Base-by-base conservation (phyloP, 768 basidiomycete species). In the Russula olivacea region DNA sequence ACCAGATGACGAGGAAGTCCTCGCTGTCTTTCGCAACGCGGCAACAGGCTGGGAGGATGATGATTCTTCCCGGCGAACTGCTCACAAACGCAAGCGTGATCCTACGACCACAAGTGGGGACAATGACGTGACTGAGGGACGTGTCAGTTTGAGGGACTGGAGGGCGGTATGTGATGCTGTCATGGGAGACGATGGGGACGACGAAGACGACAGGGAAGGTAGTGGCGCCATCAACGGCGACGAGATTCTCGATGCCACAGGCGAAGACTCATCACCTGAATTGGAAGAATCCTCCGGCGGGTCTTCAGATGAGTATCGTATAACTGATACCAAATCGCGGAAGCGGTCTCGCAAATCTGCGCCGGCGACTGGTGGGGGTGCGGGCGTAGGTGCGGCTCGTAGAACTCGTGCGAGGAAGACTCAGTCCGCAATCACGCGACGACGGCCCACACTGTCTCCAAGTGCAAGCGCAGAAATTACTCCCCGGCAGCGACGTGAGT, bases 141-240 rank as follows among this genome's bases (percentile, higher is more conserved):
- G 74, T 49, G 81, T 93, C 28, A 82, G 79, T 66, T 76, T 79
- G 54, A 83, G 84, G 32, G 91, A 92, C 70, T 93, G 88, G 88
- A 81, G 88, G 41, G 80, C 88, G 14, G 87, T 93, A 4, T 93
- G 91, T 70, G 84, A 86, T 11, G 87, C 87, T 4, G 75, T 93
- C 14, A 76, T 93, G 11, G 74, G 72, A 8, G 70, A 51, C 14
- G 70, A 56, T 4, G 68, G 65, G 1, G 69, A 65, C 4, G 74
- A 74, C 23, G 67, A 58, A 5, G 61, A 61, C 14, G 72, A 70
- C n/a, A 72, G 72, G 50, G 73, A 69, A 55, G 69, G 68, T 25
- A 71, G 64, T 34, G 66, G 62, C 49, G 66, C 65, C 11, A 72
- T 64, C 15, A 71, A 74, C 32, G 61, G 64, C 9, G 72, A 69